Evolutionary conservation across 371 early-diverging fungal species (phyloP).

Genomic region (Mortierella polycephala): DNA sequence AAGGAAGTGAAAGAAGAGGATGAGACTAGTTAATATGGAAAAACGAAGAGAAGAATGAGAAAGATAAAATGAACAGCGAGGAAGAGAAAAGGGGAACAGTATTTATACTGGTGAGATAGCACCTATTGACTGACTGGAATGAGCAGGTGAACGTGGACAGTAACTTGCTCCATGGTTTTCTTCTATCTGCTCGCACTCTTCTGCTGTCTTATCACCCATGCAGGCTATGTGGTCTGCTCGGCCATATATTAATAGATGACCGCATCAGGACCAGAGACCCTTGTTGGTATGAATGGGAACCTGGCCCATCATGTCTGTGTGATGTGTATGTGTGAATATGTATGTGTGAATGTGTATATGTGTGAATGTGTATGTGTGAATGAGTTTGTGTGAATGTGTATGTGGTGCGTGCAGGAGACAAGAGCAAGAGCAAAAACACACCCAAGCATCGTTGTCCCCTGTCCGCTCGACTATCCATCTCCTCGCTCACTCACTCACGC

Average conservation of each 20-base stretch:
- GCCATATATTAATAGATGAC: constrained; percentile 14
- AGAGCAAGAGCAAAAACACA: background rate
- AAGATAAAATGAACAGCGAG: constrained; percentile 1
- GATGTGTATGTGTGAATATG: background rate
- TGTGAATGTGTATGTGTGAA: background rate
- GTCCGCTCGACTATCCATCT: background rate
- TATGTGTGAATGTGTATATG: background rate
- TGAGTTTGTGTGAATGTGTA: background rate
- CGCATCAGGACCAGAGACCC: background rate
- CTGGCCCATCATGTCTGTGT: background rate
- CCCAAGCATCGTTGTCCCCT: background rate
- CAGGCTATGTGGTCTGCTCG: constrained; percentile 7
- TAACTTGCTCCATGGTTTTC: background rate
- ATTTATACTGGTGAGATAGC: background rate
- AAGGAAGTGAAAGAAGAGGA: background rate
- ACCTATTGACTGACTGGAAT: background rate
- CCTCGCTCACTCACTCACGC: background rate
- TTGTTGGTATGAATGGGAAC: constrained; percentile 22
- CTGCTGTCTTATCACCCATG: background rate
- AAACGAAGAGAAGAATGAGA: background rate
- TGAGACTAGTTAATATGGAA: too few species aligned
- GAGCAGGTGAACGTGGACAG: background rate
- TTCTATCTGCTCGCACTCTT: background rate
- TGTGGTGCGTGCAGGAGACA: background rate
- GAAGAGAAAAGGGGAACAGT: background rate